phyloP scores from a whole-genome alignment of 2,329 filamentous ascomycete species.

The Aureobasidium sp. region DNA sequence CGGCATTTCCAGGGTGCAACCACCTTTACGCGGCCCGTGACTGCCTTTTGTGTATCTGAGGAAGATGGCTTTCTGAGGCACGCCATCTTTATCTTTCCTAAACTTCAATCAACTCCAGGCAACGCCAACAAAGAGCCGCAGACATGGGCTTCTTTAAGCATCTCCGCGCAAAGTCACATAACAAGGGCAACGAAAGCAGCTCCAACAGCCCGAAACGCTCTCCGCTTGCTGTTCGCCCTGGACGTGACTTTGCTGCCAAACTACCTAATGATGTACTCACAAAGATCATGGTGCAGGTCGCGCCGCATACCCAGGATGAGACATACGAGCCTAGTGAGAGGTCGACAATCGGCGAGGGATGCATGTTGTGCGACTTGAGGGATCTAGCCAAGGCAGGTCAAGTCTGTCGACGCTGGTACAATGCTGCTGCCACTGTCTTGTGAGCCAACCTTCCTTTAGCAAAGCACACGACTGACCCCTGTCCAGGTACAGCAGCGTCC shows the following conservation, averaged over 20 bases:
- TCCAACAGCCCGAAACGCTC: conserved; percentile 21
- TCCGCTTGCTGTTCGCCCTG: conserved; percentile 21
- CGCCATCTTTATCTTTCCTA: conserved; percentile 6
- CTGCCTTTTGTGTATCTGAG: conserved; percentile 1
- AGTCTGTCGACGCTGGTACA: conserved; percentile 67
- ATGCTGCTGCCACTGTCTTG: conserved; percentile 51
- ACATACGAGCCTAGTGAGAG: conserved; percentile 78
- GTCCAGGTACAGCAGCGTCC: conserved; percentile 65
- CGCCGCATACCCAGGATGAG: conserved; percentile 72
- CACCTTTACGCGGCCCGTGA: conserved; percentile 5
- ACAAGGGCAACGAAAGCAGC: conserved; percentile 32
- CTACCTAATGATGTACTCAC: conserved; percentile 65
- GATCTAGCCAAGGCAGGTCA: conserved; percentile 75
- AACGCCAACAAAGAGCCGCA: background rate
- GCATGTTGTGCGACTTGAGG: conserved; percentile 89
- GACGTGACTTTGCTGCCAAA: conserved; percentile 37
- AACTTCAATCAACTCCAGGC: conserved; percentile 10
- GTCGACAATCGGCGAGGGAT: conserved; percentile 68
- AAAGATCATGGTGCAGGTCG: conserved; percentile 74
- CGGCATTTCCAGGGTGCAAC: background rate
- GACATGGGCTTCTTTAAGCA: conserved; percentile 45
- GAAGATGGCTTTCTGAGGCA: background rate
- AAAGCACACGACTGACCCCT: background rate
- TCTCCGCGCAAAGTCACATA: conserved; percentile 38
- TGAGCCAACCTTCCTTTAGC: conserved; percentile 42